Base-by-base conservation (phyloP, 2,329 filamentous ascomycete species). In the Reticulascus tulasneorum region DNA sequence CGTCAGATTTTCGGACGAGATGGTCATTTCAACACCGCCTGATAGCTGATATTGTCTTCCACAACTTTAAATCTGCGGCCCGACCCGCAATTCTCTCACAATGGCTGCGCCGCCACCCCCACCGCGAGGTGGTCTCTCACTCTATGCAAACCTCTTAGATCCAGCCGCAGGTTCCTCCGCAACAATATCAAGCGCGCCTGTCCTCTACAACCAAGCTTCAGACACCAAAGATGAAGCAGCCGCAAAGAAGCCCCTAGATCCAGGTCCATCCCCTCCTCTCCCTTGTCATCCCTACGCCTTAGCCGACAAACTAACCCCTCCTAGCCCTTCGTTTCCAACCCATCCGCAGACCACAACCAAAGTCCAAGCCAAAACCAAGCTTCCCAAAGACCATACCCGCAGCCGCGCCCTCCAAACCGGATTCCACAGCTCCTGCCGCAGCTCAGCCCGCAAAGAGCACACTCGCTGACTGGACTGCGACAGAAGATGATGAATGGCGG, bases 61-160 rank as follows among this genome's bases (percentile, higher is more conserved):
- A n/a, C n/a, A n/a, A n/a, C n/a, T n/a, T n/a, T n/a, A n/a, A n/a
- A n/a, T n/a, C n/a, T n/a, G n/a, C n/a, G n/a, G n/a, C n/a, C n/a
- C n/a, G n/a, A n/a, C n/a, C n/a, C n/a, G n/a, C n/a, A 20, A 16
- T 7, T 3, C 37, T n/a, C 22, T 15, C 37, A 18, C 29, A 32
- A 59, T 55, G 52, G 48, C 59, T 41, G 53, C 51, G 40, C 50
- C 56, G 12, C 54, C 55, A 12, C 66, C 66, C 28, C 60, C 62
- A 10, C 55, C 60, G 29, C 62, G 67, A 38, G 64, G 68, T 38
- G 72, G 73, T 38, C 68, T 88, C 47, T 90, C 86, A 13, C 77
- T 94, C 6, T 95, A 95, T 58, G 89, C 86, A 36, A 86, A 94
- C 58, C 75, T 94, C 27, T 77, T 93, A 45, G 83, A 87, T 50